A percentile compares a stretch with the other conserved stretches of the same genome.
Conservation (phyloP, 192 early-diverging fungal species). For the Spinellus fusiger region DNA sequence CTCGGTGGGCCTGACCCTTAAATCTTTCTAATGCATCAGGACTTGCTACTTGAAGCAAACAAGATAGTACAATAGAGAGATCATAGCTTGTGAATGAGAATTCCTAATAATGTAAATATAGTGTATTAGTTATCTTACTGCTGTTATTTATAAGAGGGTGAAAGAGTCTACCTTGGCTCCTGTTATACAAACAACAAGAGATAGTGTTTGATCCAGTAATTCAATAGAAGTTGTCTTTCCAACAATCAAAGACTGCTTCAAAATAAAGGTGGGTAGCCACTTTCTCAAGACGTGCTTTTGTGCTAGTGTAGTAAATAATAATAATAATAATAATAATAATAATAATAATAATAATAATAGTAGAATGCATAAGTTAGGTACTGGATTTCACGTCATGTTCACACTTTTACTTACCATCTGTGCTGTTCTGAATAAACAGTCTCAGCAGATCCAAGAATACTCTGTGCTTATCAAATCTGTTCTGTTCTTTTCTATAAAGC, state of each 20-base stretch:
- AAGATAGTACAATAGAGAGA: slow-evolving; percentile 36
- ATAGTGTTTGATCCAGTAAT: slow-evolving; percentile 25
- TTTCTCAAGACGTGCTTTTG: slow-evolving; percentile 37
- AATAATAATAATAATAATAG: not conserved
- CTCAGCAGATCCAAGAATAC: slow-evolving; percentile 10
- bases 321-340: not conserved
- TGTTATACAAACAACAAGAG: slow-evolving; percentile 34
- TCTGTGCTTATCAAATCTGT: not conserved
- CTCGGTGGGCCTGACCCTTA: not conserved
- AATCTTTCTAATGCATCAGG: slow-evolving; percentile 2
- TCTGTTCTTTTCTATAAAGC: not conserved
- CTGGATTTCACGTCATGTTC: not conserved
- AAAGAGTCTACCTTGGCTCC: slow-evolving; percentile 21
- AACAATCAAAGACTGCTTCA: slow-evolving; percentile 31
- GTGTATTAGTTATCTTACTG: not conserved
- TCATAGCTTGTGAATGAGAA: slow-evolving; percentile 35
- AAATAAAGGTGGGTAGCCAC: slow-evolving; percentile 29
- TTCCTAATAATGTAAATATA: slow-evolving; percentile 23
- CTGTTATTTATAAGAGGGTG: not conserved
- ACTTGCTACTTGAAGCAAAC: slow-evolving; percentile 16
- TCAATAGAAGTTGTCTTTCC: slow-evolving; percentile 31
- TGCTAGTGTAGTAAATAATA: slow-evolving; percentile 6
- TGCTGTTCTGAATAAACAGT: slow-evolving; percentile 12
- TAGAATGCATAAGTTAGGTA: too few relatives aligned
- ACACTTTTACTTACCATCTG: slow-evolving; percentile 10